Conservation (phyloP, 2,329 filamentous ascomycete genomes). For the Elsinoe perseae region DNA sequence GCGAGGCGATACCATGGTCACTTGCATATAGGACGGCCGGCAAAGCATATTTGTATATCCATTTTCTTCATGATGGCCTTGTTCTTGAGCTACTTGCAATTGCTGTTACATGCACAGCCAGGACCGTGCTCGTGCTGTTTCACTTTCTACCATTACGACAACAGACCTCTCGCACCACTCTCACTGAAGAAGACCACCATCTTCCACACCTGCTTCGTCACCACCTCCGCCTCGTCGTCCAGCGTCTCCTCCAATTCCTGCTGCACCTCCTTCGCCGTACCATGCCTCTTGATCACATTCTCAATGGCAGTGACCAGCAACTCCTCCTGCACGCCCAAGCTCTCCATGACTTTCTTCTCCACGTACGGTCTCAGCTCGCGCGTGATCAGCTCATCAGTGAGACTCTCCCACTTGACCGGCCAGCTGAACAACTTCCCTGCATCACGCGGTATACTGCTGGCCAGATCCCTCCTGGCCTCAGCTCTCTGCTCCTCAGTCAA, state of each 20-base stretch:
- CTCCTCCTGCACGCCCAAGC: constrained; percentile 91
- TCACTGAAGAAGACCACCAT: constrained; percentile 98
- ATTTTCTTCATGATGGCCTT: no score
- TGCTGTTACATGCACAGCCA: background rate
- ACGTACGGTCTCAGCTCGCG: constrained; percentile 91
- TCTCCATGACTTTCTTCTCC: constrained; percentile 96
- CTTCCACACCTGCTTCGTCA: constrained; percentile 95
- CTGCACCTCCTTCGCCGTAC: constrained; percentile 68
- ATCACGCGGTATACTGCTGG: constrained; percentile 81
- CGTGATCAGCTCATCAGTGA: constrained; percentile 71
- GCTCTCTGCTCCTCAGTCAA: constrained; percentile 83
- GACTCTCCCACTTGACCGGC: constrained; percentile 83
- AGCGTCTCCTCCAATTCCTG: constrained; percentile 83
- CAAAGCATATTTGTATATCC: background rate
- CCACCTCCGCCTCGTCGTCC: constrained; percentile 86
- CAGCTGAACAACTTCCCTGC: constrained; percentile 77
- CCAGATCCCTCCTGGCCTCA: constrained; percentile 71
- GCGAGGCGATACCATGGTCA: background rate
- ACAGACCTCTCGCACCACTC: constrained; percentile 77
- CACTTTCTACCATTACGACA: background rate
- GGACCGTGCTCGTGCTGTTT: background rate
- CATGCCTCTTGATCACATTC: constrained; percentile 70
- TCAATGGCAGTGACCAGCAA: constrained; percentile 89
- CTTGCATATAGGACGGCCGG: background rate
- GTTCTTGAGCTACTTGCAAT: no score